phyloP scores from a whole-genome alignment of 2,329 filamentous ascomycete species.

The Coniochaeta prunicola region DNA sequence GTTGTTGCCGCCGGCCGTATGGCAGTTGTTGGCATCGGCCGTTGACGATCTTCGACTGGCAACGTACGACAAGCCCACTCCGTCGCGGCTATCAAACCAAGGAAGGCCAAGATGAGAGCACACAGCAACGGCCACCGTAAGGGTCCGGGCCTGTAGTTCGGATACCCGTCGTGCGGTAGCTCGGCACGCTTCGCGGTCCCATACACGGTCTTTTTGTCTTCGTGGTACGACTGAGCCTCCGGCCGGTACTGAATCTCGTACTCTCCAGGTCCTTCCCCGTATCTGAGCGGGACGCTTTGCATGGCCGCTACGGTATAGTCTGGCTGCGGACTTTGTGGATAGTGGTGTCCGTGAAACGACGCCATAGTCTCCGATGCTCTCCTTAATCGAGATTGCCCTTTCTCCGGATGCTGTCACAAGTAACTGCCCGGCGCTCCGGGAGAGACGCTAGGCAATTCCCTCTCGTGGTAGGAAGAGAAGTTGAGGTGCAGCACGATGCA shows the following conservation, averaged over 20 bases:
- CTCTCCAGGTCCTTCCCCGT: background rate
- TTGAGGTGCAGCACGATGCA: background rate
- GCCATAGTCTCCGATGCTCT: too few species aligned
- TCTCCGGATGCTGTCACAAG: too few species aligned
- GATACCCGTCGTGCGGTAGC: constrained; percentile 17
- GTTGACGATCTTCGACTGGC: constrained; percentile 8
- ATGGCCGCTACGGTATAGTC: background rate
- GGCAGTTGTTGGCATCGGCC: background rate
- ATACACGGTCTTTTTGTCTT: constrained; percentile 5
- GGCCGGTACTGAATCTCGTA: background rate
- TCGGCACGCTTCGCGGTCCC: constrained; percentile 22
- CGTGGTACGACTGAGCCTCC: background rate
- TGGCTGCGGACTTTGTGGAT: background rate
- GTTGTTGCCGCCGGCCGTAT: background rate
- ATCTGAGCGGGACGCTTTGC: background rate
- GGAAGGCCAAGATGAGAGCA: constrained; percentile 3
- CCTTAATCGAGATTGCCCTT: too few species aligned
- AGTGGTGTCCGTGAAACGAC: background rate
- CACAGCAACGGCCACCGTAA: constrained; percentile 11
- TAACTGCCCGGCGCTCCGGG: background rate
- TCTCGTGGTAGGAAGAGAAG: background rate
- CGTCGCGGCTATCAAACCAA: constrained; percentile 6
- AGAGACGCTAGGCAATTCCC: background rate
- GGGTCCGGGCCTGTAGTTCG: constrained; percentile 11
- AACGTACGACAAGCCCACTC: constrained; percentile 8